Base-by-base conservation (phyloP, 768 basidiomycete genomes). In the Dictyophora rubrovolvata region DNA sequence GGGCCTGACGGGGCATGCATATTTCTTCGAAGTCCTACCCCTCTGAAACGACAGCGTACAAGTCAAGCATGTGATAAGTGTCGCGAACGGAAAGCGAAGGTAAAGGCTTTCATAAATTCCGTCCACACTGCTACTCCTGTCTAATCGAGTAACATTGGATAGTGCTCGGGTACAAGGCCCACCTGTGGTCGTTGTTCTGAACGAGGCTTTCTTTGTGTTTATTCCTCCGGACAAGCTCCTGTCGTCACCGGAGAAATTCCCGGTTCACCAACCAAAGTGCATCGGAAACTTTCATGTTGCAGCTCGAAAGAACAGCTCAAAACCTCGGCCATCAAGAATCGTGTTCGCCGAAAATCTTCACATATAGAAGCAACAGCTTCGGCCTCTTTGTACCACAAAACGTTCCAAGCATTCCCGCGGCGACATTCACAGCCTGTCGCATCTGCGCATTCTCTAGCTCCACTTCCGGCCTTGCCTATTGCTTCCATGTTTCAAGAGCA, bases 31-130 rank as follows among this genome's bases (percentile, higher is more conserved):
- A 73, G 72, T 11, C 73, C 73, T 17, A 74, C 73, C 16, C 73
- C 73, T 6, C 58, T 71, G 60, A 71, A 71, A 59, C 69, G 72
- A 60, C 65, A 69, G 48, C 78, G 86, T 53, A 88, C 87, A 0
- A 81, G 82, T 0, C 86, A 87, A 65, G 86, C 86, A 2, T 89
- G 86, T 69, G 83, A 87, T 65, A 85, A 85, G 66, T 88, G 87
- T 67, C 78, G 87, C 14, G 75, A 75, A 0, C 72, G 86, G 53
- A 89, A 88, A 68, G 86, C 84, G 33, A 89, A 89, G 77, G 86
- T 87, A 77, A 17, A 54, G 33, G 12, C 33, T 23, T 16, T 46
- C n/a, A 51, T 36, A 10, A 5, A 20, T 18, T 35, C 20, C 56
- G 28, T 54, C 48, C 18, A 17, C 21, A 10, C 36, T 37, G 36